These are phyloP conservation scores for Sugiyamaella qingdaonensis DNA, from an alignment of 805 yeast species.

Conservation along the genomic window DNA sequence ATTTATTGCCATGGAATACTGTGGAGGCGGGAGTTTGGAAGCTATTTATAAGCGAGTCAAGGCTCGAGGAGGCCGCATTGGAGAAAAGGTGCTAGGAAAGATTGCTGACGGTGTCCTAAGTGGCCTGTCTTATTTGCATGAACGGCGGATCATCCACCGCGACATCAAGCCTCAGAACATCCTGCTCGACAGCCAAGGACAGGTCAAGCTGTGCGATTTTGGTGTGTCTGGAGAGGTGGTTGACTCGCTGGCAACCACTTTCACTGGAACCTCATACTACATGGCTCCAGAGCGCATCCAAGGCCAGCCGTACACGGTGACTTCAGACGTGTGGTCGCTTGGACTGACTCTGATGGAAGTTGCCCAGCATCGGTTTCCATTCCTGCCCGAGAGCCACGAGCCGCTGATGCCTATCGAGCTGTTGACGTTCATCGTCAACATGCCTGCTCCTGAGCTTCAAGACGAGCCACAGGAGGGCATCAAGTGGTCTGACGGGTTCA, in stretches of 20 bases:
- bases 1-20: conserved; percentile 94
- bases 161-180: conserved; percentile 97
- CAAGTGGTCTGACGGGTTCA: conserved; percentile 76
- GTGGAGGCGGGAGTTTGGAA: conserved; percentile 90
- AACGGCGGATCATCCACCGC: conserved; percentile 83
- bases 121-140: conserved; percentile 86
- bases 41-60: conserved; percentile 80
- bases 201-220: conserved; percentile 91
- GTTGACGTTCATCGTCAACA: conserved; percentile 71
- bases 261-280: conserved; percentile 94
- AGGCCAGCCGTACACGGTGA: conserved; percentile 92
- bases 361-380: conserved; percentile 88
- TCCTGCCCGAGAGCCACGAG: conserved; percentile 47
- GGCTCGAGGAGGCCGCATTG: conserved; percentile 74
- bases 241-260: conserved; percentile 90
- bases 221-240: conserved; percentile 98
- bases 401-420: conserved; percentile 81
- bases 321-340: conserved; percentile 94
- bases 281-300: conserved; percentile 98
- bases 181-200: conserved; percentile 66
- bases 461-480: conserved; percentile 77
- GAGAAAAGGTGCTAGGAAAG: conserved; percentile 89
- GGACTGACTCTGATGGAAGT: conserved; percentile 91
- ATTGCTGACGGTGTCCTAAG: conserved; percentile 79
- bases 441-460: conserved; percentile 65